phyloP scores from a whole-genome alignment of 202 grass and related monocot species.

The Tripidium arundinaceum region DNA sequence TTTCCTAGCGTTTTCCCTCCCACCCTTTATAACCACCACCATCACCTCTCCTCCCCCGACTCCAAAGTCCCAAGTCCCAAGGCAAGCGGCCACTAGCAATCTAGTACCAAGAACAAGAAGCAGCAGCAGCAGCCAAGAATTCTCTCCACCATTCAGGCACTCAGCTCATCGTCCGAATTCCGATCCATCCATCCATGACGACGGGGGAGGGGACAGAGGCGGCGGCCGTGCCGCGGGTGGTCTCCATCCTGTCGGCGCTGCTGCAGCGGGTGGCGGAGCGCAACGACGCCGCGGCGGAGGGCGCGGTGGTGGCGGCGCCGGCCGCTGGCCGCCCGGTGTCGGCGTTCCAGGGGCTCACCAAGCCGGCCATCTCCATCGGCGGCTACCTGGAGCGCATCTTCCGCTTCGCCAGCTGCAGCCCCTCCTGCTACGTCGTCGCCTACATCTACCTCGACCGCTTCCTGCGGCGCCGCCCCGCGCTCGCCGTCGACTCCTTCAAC shows the following conservation, averaged over 20 bases:
- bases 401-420: constrained; percentile 82
- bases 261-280: constrained; percentile 66
- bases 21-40: constrained; percentile 60
- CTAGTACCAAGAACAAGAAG: not conserved
- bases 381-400: constrained; percentile 97
- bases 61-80: not conserved
- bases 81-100: not conserved
- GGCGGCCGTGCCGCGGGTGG: constrained; percentile 67
- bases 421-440: constrained; percentile 88
- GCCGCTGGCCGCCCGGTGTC: constrained; percentile 16
- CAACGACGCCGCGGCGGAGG: constrained; percentile 49
- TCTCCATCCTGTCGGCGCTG: constrained; percentile 78
- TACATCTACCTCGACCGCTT: constrained; percentile 98
- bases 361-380: constrained; percentile 79
- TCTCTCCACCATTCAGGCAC: not conserved
- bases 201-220: constrained; percentile 35
- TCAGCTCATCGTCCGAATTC: not conserved
- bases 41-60: constrained; percentile 20
- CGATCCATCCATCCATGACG: constrained; percentile 28
- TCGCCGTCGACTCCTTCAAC: constrained; percentile 91
- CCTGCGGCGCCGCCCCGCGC: constrained; percentile 57
- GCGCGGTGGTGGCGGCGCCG: not conserved
- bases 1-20: constrained; percentile 36
- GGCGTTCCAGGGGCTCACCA: constrained; percentile 83
- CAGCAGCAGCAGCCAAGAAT: not conserved